Conservation (phyloP, 1,284 basidiomycete genomes). For the Leccinum fallax region DNA sequence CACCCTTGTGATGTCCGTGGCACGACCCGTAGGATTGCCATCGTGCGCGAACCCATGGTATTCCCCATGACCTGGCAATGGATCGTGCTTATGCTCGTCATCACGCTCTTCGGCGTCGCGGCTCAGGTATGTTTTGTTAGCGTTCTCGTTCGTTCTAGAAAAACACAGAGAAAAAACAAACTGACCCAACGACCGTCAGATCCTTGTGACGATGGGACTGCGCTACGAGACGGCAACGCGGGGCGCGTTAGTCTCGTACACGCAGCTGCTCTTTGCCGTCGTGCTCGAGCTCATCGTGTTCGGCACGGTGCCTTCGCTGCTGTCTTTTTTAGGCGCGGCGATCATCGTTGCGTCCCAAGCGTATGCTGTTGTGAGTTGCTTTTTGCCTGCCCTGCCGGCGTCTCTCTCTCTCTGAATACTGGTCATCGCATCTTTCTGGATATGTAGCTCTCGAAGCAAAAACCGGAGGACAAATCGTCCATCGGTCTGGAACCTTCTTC, state of each 20-base stretch:
- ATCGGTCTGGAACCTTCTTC: neutral
- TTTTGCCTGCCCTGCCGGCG: neutral
- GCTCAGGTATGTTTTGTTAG: slow-evolving; percentile 45
- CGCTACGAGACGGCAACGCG: slow-evolving; percentile 33
- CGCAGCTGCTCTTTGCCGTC: slow-evolving; percentile 20
- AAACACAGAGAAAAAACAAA: too few relatives aligned
- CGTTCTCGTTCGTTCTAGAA: too few relatives aligned
- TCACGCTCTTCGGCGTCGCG: slow-evolving; percentile 48
- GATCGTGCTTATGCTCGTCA: slow-evolving; percentile 36
- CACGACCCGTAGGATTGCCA: slow-evolving; percentile 12
- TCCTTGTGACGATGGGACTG: slow-evolving; percentile 12
- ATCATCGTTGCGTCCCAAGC: slow-evolving; percentile 18
- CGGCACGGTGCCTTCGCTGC: slow-evolving; percentile 17
- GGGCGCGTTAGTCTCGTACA: slow-evolving; percentile 17
- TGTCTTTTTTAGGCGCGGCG: slow-evolving; percentile 15
- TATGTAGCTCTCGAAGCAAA: neutral
- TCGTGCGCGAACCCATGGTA: slow-evolving; percentile 35
- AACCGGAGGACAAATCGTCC: neutral
- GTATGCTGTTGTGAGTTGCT: slow-evolving; percentile 16
- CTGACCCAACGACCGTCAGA: neutral
- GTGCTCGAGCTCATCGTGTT: slow-evolving; percentile 18
- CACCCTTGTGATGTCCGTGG: neutral
- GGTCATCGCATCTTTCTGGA: neutral
- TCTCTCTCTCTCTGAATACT: neutral
- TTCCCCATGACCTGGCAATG: slow-evolving; percentile 44